Evolutionary conservation across 768 basidiomycete genomes (phyloP).

Genomic region (Neoboletus magnificus): DNA sequence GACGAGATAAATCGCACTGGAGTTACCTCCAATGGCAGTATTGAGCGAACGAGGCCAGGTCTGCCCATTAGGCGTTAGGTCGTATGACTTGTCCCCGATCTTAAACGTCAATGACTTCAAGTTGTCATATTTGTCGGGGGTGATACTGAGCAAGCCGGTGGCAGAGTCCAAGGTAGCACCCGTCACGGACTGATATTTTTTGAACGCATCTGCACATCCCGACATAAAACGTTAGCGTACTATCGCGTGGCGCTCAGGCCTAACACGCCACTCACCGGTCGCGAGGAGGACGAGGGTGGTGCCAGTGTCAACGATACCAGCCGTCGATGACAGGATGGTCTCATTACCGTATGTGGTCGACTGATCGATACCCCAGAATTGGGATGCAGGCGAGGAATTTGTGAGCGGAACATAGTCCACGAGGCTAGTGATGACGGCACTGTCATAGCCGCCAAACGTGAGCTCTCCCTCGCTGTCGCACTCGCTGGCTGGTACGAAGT

Average conservation of each 20-base stretch:
- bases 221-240: neutral
- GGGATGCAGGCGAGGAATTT: slow-evolving; percentile 22
- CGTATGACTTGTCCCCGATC: slow-evolving; percentile 12
- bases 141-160: slow-evolving; percentile 26
- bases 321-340: slow-evolving; percentile 1
- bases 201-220: no score
- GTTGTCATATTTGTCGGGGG: slow-evolving; percentile 19
- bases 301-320: slow-evolving; percentile 26
- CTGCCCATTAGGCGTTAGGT: slow-evolving; percentile 26
- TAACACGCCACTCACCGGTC: slow-evolving; percentile 6
- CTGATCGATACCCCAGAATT: slow-evolving; percentile 18
- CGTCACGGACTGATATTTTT: slow-evolving; percentile 19
- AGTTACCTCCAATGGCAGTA: slow-evolving; percentile 25
- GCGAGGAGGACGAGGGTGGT: slow-evolving; percentile 28
- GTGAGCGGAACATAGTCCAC: slow-evolving; percentile 26
- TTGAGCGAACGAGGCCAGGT: slow-evolving; percentile 37
- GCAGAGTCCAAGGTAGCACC: slow-evolving; percentile 23
- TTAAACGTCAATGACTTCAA: slow-evolving; percentile 25
- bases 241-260: neutral
- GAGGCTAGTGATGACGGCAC: neutral
- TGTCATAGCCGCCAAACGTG: slow-evolving; percentile 26
- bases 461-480: slow-evolving; percentile 20
- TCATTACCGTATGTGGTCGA: neutral
- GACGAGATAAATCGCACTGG: slow-evolving; percentile 27
- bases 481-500: slow-evolving; percentile 21